Percentiles rank a stretch among this genome's conserved stretches.
Conservation (phyloP, 2,329 filamentous ascomycete species). For the Torrubiella hemipterigena region DNA sequence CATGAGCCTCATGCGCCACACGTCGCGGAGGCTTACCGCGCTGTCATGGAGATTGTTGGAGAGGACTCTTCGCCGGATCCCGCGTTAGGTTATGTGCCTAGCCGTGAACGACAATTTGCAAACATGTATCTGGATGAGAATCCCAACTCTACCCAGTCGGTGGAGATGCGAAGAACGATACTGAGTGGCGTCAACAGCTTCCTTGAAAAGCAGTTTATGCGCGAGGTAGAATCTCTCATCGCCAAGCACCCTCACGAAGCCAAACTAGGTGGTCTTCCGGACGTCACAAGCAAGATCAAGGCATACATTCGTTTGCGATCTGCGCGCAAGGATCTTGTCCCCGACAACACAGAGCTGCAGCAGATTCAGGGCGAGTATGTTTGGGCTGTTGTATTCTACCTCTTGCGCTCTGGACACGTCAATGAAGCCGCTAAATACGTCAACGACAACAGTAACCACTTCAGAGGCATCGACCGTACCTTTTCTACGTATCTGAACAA, state of each 20-base stretch:
- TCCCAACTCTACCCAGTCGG: constrained; percentile 48
- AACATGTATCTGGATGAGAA: constrained; percentile 66
- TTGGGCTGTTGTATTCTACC: constrained; percentile 90
- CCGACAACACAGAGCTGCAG: constrained; percentile 71
- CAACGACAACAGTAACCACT: constrained; percentile 63
- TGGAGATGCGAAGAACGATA: constrained; percentile 65
- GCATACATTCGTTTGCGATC: constrained; percentile 79
- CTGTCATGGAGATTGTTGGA: constrained; percentile 65
- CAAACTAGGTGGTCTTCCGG: constrained; percentile 78
- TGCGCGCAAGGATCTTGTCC: constrained; percentile 70
- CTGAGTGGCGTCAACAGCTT: constrained; percentile 68
- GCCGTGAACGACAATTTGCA: constrained; percentile 66
- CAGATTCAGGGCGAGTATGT: constrained; percentile 71
- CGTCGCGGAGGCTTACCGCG: constrained; percentile 71
- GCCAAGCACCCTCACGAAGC: constrained; percentile 79
- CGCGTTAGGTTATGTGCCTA: constrained; percentile 47
- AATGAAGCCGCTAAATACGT: constrained; percentile 81
- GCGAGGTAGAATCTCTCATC: constrained; percentile 65
- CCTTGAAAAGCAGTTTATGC: constrained; percentile 71
- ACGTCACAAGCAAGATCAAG: constrained; percentile 79
- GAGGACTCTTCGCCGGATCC: constrained; percentile 54
- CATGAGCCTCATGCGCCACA: constrained; percentile 62
- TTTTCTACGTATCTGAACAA: constrained; percentile 80
- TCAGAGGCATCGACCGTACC: constrained; percentile 81
- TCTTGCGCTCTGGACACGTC: constrained; percentile 74